Evolutionary conservation across 2,329 filamentous ascomycete species (phyloP).

Genomic region (Pseudogymnoascus sp.): DNA sequence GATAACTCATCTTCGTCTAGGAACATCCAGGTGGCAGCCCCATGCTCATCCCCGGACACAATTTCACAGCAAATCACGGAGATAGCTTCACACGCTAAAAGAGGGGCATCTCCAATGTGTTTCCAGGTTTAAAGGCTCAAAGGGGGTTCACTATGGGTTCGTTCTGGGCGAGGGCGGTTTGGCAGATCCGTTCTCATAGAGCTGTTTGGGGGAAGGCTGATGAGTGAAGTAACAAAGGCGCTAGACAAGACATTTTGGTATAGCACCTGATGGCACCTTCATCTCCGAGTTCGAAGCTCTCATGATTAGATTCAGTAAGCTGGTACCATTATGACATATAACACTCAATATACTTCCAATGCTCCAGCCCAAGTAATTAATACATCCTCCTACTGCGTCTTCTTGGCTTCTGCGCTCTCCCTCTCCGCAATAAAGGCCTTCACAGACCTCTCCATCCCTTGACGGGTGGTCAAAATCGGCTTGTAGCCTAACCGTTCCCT

Average conservation of each 20-base stretch:
- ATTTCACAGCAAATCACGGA: neutral
- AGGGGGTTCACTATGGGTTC: neutral
- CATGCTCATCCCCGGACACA: neutral
- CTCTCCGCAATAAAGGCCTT: constrained; percentile 21
- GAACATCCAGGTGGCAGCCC: neutral
- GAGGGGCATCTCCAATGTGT: neutral
- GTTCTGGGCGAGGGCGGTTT: neutral
- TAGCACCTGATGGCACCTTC: neutral
- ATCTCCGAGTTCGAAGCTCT: neutral
- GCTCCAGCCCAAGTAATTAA: neutral
- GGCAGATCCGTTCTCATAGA: neutral
- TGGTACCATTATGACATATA: neutral
- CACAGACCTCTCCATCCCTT: constrained; percentile 43
- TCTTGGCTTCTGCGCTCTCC: constrained; percentile 23
- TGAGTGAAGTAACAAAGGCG: neutral
- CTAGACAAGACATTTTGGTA: neutral
- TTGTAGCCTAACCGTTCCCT: constrained; percentile 61
- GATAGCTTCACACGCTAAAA: neutral
- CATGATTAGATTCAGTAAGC: constrained; percentile 1
- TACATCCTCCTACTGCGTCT: constrained; percentile 19
- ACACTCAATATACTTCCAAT: neutral
- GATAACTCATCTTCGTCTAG: neutral
- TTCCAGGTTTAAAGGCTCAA: neutral
- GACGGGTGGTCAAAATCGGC: constrained; percentile 58
- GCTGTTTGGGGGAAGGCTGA: neutral